Percentiles rank a stretch among this genome's conserved stretches.
These are phyloP conservation scores for Boletus subparvulus DNA, from an alignment of 768 basidiomycete genomes.

Conservation along the genomic window DNA sequence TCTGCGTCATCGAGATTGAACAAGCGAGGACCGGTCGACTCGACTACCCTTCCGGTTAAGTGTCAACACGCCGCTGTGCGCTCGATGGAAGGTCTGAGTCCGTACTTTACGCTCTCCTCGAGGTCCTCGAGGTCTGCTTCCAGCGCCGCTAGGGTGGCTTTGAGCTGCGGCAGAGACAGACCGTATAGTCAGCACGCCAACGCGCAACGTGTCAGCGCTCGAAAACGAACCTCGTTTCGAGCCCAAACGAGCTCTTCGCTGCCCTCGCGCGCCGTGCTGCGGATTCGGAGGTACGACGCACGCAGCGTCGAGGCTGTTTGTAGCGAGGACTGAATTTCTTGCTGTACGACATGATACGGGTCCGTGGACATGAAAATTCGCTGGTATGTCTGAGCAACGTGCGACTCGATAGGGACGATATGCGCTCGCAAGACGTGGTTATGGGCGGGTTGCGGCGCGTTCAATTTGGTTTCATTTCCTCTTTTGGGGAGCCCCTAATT, in stretches of 20 bases:
- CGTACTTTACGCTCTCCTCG: conserved; percentile 90
- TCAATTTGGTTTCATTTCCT: too few relatives aligned
- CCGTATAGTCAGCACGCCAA: too few relatives aligned
- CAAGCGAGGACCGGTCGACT: conserved; percentile 76
- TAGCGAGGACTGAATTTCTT: conserved; percentile 76
- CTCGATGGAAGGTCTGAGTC: not conserved
- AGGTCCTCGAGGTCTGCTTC: conserved; percentile 90
- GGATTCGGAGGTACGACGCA: conserved; percentile 76
- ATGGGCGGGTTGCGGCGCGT: too few relatives aligned
- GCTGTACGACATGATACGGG: conserved; percentile 85
- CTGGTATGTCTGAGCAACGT: not conserved
- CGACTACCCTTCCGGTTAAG: conserved; percentile 65
- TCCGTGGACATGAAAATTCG: conserved; percentile 58
- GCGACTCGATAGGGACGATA: not conserved
- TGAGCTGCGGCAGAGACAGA: conserved; percentile 64
- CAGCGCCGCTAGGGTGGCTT: conserved; percentile 70
- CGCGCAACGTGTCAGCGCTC: too few relatives aligned
- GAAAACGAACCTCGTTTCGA: conserved; percentile 66
- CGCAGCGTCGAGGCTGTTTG: conserved; percentile 69
- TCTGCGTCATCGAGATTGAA: conserved; percentile 83
- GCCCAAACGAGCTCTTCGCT: conserved; percentile 83
- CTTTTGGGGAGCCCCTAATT: too few relatives aligned
- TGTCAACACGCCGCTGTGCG: not conserved
- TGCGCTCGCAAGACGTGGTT: too few relatives aligned
- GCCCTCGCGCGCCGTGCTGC: conserved; percentile 67